Percentiles rank a stretch among this genome's conserved stretches.
Conservation (phyloP, 352 stramenopile genomes). For the Pythium volutum region DNA sequence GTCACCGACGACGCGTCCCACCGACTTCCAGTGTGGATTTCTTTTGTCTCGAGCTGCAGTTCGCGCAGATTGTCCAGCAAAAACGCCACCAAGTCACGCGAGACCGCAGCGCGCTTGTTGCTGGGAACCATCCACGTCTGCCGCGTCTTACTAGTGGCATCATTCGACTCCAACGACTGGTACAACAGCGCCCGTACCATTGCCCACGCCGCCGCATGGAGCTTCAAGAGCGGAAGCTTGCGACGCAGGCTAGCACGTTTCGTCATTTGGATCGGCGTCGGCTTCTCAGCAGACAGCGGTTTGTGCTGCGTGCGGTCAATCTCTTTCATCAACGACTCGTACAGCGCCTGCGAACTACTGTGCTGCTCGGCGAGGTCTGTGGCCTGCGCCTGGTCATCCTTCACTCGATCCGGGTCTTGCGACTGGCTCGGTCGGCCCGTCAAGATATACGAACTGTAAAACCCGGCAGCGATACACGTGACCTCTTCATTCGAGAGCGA, state of each 20-base stretch:
- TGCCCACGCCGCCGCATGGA: constrained; percentile 75
- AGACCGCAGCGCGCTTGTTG: constrained; percentile 26
- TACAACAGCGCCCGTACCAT: constrained; percentile 81
- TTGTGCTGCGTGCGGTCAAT: constrained; percentile 57
- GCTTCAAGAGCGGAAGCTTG: constrained; percentile 71
- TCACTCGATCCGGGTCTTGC: constrained; percentile 26
- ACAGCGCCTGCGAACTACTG: constrained; percentile 73
- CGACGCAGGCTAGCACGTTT: constrained; percentile 41
- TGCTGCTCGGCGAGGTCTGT: constrained; percentile 69
- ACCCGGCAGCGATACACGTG: constrained; percentile 73
- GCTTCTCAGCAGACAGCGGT: constrained; percentile 8
- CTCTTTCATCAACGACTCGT: constrained; percentile 86
- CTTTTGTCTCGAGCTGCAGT: constrained; percentile 26
- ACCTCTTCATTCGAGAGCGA: constrained; percentile 80
- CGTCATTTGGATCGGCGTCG: constrained; percentile 31
- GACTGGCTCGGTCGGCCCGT: constrained; percentile 59
- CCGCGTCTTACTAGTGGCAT: neutral
- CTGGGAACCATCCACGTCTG: too few species aligned
- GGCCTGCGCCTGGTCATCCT: constrained; percentile 39
- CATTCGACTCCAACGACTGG: constrained; percentile 44
- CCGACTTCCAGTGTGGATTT: constrained; percentile 2
- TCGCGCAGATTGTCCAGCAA: constrained; percentile 65
- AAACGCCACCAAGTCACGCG: constrained; percentile 51
- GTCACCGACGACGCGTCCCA: constrained; percentile 36
- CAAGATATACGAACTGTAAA: constrained; percentile 89